phyloP scores from a whole-genome alignment of 2,329 filamentous ascomycete species.

The Alternaria incomplexa region DNA sequence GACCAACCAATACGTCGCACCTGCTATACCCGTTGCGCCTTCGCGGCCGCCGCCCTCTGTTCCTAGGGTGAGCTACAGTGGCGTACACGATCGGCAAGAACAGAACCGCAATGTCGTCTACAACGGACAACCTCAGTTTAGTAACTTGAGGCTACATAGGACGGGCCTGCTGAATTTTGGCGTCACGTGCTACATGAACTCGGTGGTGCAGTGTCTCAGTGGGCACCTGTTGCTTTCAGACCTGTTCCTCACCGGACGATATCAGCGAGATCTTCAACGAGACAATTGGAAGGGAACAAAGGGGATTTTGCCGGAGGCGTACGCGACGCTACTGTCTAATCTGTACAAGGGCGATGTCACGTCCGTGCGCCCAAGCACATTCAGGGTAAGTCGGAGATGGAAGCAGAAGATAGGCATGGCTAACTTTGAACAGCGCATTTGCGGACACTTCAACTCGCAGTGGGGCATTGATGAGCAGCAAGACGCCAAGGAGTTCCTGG shows the following conservation, averaged over 20 bases:
- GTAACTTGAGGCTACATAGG: slow-evolving; percentile 59
- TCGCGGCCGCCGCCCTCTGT: slow-evolving; percentile 65
- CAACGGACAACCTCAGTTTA: slow-evolving; percentile 53
- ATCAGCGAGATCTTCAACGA: slow-evolving; percentile 62
- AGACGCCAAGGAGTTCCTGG: slow-evolving; percentile 89
- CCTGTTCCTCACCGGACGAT: slow-evolving; percentile 70
- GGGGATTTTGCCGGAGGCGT: slow-evolving; percentile 67
- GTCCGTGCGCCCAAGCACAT: slow-evolving; percentile 54
- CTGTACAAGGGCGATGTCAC: slow-evolving; percentile 66
- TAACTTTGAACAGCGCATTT: slow-evolving; percentile 57
- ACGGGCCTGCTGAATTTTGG: slow-evolving; percentile 82
- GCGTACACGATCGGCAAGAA: slow-evolving; percentile 68
- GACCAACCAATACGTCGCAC: slow-evolving; percentile 58
- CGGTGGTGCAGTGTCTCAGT: slow-evolving; percentile 82
- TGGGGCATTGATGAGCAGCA: slow-evolving; percentile 82
- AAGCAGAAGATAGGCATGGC: not conserved
- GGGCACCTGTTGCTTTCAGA: slow-evolving; percentile 68
- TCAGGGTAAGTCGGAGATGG: slow-evolving; percentile 45
- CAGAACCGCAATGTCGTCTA: slow-evolving; percentile 50
- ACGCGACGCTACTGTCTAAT: slow-evolving; percentile 65
- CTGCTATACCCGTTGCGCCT: slow-evolving; percentile 62
- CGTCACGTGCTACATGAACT: slow-evolving; percentile 90
- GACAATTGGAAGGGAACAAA: slow-evolving; percentile 70
- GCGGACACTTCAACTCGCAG: slow-evolving; percentile 66
- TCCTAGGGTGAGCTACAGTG: slow-evolving; percentile 75